Evolutionary conservation across 768 basidiomycete species (phyloP).

Genomic region (Boletus huronensis): DNA sequence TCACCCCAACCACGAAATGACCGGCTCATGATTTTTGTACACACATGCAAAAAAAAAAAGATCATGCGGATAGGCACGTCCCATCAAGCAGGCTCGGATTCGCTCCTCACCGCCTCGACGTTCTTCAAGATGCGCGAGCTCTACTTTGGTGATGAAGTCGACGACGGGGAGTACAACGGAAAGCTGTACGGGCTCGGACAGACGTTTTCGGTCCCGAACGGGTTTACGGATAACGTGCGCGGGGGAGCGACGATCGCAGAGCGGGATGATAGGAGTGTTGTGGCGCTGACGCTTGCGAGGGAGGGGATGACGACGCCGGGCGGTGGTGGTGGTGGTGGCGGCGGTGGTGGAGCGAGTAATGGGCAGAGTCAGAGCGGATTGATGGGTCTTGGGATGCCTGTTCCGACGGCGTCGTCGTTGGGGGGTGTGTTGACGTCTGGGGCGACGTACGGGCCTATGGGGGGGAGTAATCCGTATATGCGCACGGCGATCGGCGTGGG

Average conservation of each 20-base stretch:
- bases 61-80: slow-evolving; percentile 85
- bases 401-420: slow-evolving; percentile 38
- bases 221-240: slow-evolving; percentile 59
- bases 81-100: slow-evolving; percentile 98
- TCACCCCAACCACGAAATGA: neutral
- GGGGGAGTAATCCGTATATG: slow-evolving; percentile 59
- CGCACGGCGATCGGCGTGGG: slow-evolving; percentile 56
- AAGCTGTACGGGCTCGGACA: slow-evolving; percentile 82
- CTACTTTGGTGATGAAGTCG: slow-evolving; percentile 88
- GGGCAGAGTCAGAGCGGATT: slow-evolving; percentile 38
- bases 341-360: slow-evolving; percentile 7
- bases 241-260: slow-evolving; percentile 82
- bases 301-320: slow-evolving; percentile 46
- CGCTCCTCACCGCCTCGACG: slow-evolving; percentile 85
- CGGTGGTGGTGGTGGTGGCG: neutral
- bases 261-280: slow-evolving; percentile 59
- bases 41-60: slow-evolving; percentile 24
- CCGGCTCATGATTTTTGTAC: neutral
- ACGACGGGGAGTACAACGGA: slow-evolving; percentile 77
- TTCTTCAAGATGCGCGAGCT: slow-evolving; percentile 95
- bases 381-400: slow-evolving; percentile 45
- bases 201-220: slow-evolving; percentile 67
- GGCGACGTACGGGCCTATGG: slow-evolving; percentile 59
- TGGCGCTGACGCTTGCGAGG: slow-evolving; percentile 26
- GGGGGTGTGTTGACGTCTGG: slow-evolving; percentile 42